Evolutionary conservation across 176 grass and related monocot species (phyloP), one percentile per base, ranked within the genome.

Genomic region (Ampelocalamus luodianensis): DNA sequence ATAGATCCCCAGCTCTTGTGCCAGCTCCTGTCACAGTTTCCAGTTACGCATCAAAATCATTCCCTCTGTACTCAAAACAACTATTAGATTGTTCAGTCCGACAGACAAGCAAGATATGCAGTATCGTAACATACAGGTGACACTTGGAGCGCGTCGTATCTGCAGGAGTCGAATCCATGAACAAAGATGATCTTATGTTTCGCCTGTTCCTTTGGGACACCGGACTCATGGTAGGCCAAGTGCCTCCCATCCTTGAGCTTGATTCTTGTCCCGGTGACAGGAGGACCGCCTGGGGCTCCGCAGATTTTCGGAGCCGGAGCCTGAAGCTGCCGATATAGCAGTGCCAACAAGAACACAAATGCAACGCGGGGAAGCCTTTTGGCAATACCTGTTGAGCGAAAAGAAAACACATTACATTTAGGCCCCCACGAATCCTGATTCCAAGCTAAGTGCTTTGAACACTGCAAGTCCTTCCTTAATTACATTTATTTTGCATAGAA

Each of bases 131-230:
- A 5, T 87, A 97, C 94, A 49, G 82, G 82, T 11, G 95, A 93
- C 22, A 93, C 79, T 22, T n/a, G 81, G 15, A 97, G 56, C 26
- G 38, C 79, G 16, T 97, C 95, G 43, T 94, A 90, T 83, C 87
- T 68, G 88, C 84, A 90, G 10, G 83, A 97, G 61, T 91, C 90
- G 79, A 94, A 93, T 9, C 92, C 95, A 73, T 97, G 95, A 62
- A 94, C 73, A 79, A 88, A 97, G 77, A 97, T 70, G 85, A 97
- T 86, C 84, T 79, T 97, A 53, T 94, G 29, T n/a, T 46, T 91
- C 20, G 95, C 95, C 43, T 88, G 7, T 1, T 93, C 88, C 61
- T 34, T 90, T 0, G 88, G 89, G 5, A 98, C 95, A 49, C 95
- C 95, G 54, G 80, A 84, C 38, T 97, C 95, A 5, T 76, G 16